Base-by-base conservation (phyloP, 345 rosid species). In the Acer negundo region DNA sequence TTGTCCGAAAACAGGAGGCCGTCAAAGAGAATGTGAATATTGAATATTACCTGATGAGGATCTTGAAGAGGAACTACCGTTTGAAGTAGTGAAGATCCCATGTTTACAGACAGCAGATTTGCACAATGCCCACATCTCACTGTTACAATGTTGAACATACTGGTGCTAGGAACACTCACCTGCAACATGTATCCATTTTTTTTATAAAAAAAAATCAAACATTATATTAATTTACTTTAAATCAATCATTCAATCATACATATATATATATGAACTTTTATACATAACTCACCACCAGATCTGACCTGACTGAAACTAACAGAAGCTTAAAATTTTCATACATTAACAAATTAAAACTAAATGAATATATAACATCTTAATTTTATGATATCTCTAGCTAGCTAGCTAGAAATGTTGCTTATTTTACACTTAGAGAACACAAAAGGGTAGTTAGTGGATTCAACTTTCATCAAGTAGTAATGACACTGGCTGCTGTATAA, bases 91-190 rank as follows among this genome's bases (percentile, higher is more conserved):
- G 93, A 85, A 83, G 80, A 89, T 70, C 88, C 98, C 92, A 89
- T 89, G 89, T 85, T 91, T 62, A 96, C 94, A 49, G 95, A 86
- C 56, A 96, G 90, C 86, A 94, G 74, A 88, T 92, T 96, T 73
- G 93, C 87, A 75, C 99, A 96, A 74, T 94, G 91, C 77, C 99
- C 99, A 79, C 99, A 96, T 84, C 98, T 87, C 26, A 96, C 98
- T 11, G 99, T 96, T 84, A 92, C 98, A 44, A 89, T 80, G 76
- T 85, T 89, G 86, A 74, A 84, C 88, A 91, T 47, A 76, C 85
- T 92, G 82, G 84, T 87, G 81, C 87, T 75, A 79, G 99, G 99
- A 65, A 96, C 99, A 82, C 88, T 91, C 35, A 96, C 99, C 99
- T 96, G 91, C 69, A 65, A 61, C 38, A 35, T 42, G 10, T 53